These are phyloP conservation scores for Scheffersomyces insectosa DNA, from an alignment of 1,139 yeast species.

Conservation along the genomic window DNA sequence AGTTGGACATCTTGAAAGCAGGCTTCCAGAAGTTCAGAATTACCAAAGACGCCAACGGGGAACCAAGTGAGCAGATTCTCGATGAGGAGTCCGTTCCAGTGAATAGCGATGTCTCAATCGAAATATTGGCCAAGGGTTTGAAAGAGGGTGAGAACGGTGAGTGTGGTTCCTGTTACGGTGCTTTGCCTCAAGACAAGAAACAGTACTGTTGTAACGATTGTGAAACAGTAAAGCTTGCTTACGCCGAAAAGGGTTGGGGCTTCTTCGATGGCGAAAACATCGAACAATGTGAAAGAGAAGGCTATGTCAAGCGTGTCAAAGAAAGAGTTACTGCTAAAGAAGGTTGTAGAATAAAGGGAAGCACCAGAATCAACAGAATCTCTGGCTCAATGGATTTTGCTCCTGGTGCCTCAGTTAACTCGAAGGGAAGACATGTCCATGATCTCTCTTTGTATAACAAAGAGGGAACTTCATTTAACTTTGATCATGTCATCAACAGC, in stretches of 20 bases:
- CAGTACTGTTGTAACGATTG: conserved; percentile 84
- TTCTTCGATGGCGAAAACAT: conserved; percentile 84
- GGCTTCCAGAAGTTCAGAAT: conserved; percentile 75
- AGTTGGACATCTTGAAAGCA: conserved; percentile 65
- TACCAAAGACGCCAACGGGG: conserved; percentile 29
- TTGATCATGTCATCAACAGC: conserved; percentile 75
- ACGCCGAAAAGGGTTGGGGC: conserved; percentile 79
- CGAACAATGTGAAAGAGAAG: conserved; percentile 88
- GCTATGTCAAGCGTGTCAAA: conserved; percentile 65
- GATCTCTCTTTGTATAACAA: conserved; percentile 73
- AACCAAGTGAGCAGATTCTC: conserved; percentile 27
- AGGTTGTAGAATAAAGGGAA: conserved; percentile 87
- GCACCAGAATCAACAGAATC: conserved; percentile 77
- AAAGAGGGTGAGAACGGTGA: conserved; percentile 41
- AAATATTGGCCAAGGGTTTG: conserved; percentile 36
- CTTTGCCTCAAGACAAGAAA: conserved; percentile 63
- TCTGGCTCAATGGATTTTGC: conserved; percentile 94
- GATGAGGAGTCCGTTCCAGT: conserved; percentile 28
- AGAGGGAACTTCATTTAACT: conserved; percentile 56
- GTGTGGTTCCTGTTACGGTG: conserved; percentile 93
- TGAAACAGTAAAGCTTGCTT: conserved; percentile 77
- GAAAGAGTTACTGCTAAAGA: conserved; percentile 58
- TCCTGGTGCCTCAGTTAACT: conserved; percentile 74
- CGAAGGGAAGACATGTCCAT: conserved; percentile 69
- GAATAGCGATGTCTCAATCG: conserved; percentile 28